Base-by-base conservation (phyloP, 306 rosid species). In the Cercis canadensis region DNA sequence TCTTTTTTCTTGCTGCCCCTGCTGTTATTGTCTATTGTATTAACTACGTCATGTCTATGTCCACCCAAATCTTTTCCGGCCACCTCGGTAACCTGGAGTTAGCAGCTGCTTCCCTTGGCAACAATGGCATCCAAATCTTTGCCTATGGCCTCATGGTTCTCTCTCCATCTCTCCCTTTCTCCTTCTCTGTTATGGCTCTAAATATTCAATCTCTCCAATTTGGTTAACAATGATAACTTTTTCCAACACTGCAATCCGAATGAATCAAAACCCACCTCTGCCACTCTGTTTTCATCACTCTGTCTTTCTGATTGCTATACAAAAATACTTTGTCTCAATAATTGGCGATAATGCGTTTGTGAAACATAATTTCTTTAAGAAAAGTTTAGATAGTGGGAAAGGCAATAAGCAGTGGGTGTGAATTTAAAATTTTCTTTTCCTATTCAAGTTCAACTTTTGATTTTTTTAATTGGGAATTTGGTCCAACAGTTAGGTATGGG, bases 401-500 rank as follows among this genome's bases (percentile, higher is more conserved):
- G 49, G 9, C 15, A 44, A n/a, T 15, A n/a, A n/a, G 9, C 2
- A 5, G 53, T 47, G 53, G 18, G 3, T n/a, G 4, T 47, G 19
- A n/a, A 47, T 5, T 47, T 21, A 19, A 51, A 8, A 16, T 24
- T 16, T 15, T 10, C 10, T 21, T 54, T 54, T 10, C 36, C 4
- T 9, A 9, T 52, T 45, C 17, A 45, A 16, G 11, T 43, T 45
- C 17, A 45, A 16, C 4, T 43, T 6, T 50, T 17, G 12, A 1
- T 29, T 13, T 29, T 55, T 7, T 4, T 11, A 7, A 33, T 7
- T 7, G 7, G 33, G 11, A 2, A 46, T 61, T 62, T 17, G 29
- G 54, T 49, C 43, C 17, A 10, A 41, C 83, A 92, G 97, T 73
- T 89, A 24, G 97, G 97, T 0, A 89, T 92, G 97, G 97, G 97